Evolutionary conservation across 495 filamentous ascomycete species (phyloP), one percentile per base, ranked within the genome.

Genomic region (Penicillium cosmopolitanum): DNA sequence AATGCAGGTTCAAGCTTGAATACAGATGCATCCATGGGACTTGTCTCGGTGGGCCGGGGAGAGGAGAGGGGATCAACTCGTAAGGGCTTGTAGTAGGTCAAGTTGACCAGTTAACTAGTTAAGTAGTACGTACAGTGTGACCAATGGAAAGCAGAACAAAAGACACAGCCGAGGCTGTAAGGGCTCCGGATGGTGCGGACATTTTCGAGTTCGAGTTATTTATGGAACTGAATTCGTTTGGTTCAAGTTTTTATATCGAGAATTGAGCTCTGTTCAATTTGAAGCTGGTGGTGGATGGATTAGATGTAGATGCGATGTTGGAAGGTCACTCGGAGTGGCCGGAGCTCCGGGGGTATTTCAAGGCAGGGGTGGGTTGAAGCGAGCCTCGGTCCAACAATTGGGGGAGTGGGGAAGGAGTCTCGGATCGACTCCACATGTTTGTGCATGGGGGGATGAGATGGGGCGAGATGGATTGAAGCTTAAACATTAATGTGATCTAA

Each of bases 141-240:
- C 63, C 69, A 11, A 72, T 43, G 15, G 69, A 62, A 11, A 72
- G 58, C 12, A 65, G 33, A 12, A 66, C 34, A 5, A 66, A 70
- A 16, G 61, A 54, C 19, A 61, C 23, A 23, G 67, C 69, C 9
- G 69, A 66, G 15, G 65, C 63, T 35, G 66, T 65, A 9, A 72
- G 61, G 66, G 16, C 53, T 15, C 36, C 48, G 11, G 56, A 38
- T 31, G 28, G 28, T 31, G 28, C 28, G 16, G 62, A 64, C 57
- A 60, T 60, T 38, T 38, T 38, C 1, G 6, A 36, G 13, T 36
- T 36, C 10, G 4, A 46, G 10, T 3, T 18, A 46, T 13, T 11
- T n/a, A 25, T 47, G 21, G 19, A 43, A 33, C 2, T 57, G 33
- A 9, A 13, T 54, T 23, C 23, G 23, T 23, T 23, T 23, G 23